Conservation (phyloP, 1,139 yeast genomes). For the Arxiozyma bovina region DNA sequence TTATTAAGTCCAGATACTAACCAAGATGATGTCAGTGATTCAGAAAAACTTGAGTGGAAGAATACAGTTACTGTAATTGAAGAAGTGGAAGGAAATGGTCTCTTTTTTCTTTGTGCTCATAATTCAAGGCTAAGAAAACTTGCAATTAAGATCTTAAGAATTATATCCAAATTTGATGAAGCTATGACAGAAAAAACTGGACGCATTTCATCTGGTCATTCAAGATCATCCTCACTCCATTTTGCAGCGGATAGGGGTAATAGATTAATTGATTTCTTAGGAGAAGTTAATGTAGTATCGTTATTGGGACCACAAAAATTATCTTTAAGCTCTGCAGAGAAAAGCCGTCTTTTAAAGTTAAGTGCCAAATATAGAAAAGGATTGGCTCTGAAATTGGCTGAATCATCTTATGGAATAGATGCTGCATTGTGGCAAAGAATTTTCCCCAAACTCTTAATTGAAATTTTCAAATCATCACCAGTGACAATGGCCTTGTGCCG, state of each 20-base stretch:
- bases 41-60: constrained; percentile 70
- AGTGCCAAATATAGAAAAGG: constrained; percentile 50
- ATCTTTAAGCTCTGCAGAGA: constrained; percentile 70
- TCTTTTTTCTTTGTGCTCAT: constrained; percentile 84
- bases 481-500: constrained; percentile 91
- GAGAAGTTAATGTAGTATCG: constrained; percentile 59
- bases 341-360: constrained; percentile 58
- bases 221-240: constrained; percentile 50
- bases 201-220: constrained; percentile 33
- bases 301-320: constrained; percentile 50
- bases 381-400: constrained; percentile 65
- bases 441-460: constrained; percentile 65
- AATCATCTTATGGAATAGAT: constrained; percentile 89
- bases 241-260: constrained; percentile 76
- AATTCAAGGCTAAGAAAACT: constrained; percentile 65
- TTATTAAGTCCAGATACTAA: constrained; percentile 27
- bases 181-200: constrained; percentile 53
- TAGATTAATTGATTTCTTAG: constrained; percentile 69
- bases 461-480: constrained; percentile 76
- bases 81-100: constrained; percentile 92
- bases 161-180: constrained; percentile 78
- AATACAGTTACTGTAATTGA: constrained; percentile 76
- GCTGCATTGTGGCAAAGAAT: constrained; percentile 90
- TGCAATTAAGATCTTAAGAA: constrained; percentile 64
- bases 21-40: constrained; percentile 34